A percentile compares a stretch with the other conserved stretches of the same genome.
Evolutionary conservation across 2,329 filamentous ascomycete species (phyloP).

Genomic region (Epichloe sp.): DNA sequence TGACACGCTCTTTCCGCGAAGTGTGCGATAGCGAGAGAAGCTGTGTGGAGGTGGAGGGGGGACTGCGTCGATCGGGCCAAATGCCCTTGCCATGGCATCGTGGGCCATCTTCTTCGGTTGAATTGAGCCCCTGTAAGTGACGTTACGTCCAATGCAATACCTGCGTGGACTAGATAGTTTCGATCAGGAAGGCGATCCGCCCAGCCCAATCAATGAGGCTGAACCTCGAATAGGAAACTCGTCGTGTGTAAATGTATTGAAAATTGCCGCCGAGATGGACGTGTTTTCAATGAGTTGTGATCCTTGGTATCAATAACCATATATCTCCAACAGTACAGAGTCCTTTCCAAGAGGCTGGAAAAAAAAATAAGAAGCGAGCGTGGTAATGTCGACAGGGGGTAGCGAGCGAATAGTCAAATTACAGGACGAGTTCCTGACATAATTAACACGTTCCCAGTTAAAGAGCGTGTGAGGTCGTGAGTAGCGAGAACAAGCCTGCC

Average conservation of each 20-base stretch:
- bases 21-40: conserved; percentile 19
- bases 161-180: background rate
- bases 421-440: background rate
- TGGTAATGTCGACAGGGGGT: background rate
- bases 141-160: background rate
- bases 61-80: conserved; percentile 6
- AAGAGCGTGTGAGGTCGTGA: background rate
- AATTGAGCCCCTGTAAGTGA: background rate
- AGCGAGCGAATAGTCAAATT: background rate
- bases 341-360: background rate
- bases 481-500: background rate
- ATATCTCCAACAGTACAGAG: background rate
- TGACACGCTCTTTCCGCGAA: conserved; percentile 23
- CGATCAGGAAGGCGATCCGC: background rate
- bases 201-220: background rate
- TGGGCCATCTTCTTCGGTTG: conserved; percentile 1
- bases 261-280: background rate
- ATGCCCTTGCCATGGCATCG: conserved; percentile 2
- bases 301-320: too few species aligned
- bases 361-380: background rate
- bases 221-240: background rate
- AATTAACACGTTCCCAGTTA: background rate
- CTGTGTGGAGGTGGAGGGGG: conserved; percentile 11
- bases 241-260: background rate
- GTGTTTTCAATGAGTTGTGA: background rate